These are phyloP conservation scores for Porodaedalea pini DNA, from an alignment of 1,284 basidiomycete species.

Conservation along the genomic window DNA sequence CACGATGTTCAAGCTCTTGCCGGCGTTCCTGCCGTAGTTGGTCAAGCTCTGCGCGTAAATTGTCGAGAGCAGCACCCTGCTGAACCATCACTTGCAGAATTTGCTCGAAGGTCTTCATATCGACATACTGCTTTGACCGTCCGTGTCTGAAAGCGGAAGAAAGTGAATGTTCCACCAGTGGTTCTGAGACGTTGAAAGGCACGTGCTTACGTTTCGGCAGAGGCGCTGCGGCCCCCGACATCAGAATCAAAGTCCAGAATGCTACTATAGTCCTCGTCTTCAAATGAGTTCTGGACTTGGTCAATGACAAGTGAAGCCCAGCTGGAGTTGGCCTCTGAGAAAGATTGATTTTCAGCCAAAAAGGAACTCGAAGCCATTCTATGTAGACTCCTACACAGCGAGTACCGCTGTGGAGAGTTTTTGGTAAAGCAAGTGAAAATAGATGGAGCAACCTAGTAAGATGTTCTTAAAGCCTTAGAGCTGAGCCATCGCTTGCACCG, in stretches of 20 bases:
- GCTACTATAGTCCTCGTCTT: constrained; percentile 6
- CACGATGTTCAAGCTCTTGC: constrained; percentile 14
- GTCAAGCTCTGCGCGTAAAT: constrained; percentile 10
- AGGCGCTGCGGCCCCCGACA: neutral
- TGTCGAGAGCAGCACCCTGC: constrained; percentile 12
- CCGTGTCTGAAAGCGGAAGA: neutral
- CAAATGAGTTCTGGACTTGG: constrained; percentile 2
- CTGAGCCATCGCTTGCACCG: neutral
- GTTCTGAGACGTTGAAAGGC: neutral
- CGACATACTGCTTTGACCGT: neutral
- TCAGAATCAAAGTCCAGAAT: neutral
- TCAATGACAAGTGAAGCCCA: constrained; percentile 14
- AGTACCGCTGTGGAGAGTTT: neutral
- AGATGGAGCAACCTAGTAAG: neutral
- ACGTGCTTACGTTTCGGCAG: constrained; percentile 2
- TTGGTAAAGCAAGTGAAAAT: neutral
- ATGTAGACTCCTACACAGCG: neutral
- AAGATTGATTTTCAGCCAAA: constrained; percentile 6
- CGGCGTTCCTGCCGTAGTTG: constrained; percentile 7
- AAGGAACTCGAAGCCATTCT: constrained; percentile 4
- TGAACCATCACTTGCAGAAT: constrained; percentile 17
- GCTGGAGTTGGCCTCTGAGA: constrained; percentile 8
- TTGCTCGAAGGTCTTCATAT: constrained; percentile 13
- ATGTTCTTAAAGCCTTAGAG: neutral
- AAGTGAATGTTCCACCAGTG: neutral